A percentile compares a stretch with the other conserved stretches of the same genome.
Conservation (phyloP, 495 filamentous ascomycete species). For the Parathielavia hyrcaniae region DNA sequence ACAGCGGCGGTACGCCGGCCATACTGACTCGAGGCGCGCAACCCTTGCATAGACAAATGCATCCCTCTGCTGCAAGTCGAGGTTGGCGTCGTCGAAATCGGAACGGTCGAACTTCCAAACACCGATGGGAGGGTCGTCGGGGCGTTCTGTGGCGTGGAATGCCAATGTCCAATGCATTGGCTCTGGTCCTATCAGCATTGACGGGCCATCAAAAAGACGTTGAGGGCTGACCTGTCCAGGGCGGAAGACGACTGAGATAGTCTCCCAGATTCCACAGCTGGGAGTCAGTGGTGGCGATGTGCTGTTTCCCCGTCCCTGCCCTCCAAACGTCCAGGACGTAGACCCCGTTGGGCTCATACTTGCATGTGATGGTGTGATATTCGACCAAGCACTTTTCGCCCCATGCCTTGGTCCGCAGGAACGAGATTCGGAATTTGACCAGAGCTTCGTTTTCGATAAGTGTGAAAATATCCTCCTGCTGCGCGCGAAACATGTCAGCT, state of each 20-base stretch:
- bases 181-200: constrained; percentile 5
- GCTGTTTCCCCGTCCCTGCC: constrained; percentile 11
- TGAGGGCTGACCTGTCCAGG: constrained; percentile 12
- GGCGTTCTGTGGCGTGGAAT: constrained; percentile 18
- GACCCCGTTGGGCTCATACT: constrained; percentile 14
- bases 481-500: not conserved
- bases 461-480: constrained; percentile 25
- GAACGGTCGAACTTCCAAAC: constrained; percentile 20
- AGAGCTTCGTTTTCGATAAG: constrained; percentile 22
- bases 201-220: no score
- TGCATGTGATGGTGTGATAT: constrained; percentile 22
- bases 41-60: constrained; percentile 15
- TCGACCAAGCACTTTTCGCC: constrained; percentile 16
- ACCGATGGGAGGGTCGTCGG: constrained; percentile 15
- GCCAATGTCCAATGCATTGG: constrained; percentile 19
- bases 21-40: constrained; percentile 11
- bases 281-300: constrained; percentile 7
- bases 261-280: constrained; percentile 25
- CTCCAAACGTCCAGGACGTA: constrained; percentile 26
- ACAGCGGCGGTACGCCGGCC: no score
- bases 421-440: constrained; percentile 22
- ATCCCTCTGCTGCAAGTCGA: constrained; percentile 14
- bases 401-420: constrained; percentile 9
- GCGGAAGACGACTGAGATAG: constrained; percentile 22
- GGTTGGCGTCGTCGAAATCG: constrained; percentile 22